Percentiles rank a stretch among this genome's conserved stretches.
phyloP scores from a whole-genome alignment of 2,329 filamentous ascomycete species.

The Coleophoma eucalyptorum region DNA sequence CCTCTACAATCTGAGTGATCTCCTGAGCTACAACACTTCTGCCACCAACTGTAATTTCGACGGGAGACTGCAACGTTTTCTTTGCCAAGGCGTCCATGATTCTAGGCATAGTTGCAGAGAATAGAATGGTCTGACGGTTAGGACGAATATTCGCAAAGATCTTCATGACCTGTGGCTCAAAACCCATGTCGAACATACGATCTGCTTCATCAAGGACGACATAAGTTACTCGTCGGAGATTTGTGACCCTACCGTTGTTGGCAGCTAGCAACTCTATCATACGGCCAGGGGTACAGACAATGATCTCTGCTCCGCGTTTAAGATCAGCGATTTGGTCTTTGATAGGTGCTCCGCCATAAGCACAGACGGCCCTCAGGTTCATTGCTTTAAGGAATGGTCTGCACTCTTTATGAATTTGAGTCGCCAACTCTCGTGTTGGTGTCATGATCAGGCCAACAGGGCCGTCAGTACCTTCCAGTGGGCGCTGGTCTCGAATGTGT shows the following conservation, averaged over 20 bases:
- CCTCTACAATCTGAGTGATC: constrained; percentile 91
- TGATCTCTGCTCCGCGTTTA: constrained; percentile 90
- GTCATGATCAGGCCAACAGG: constrained; percentile 88
- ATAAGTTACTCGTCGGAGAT: constrained; percentile 84
- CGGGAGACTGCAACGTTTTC: constrained; percentile 79
- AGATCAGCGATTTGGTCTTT: constrained; percentile 96
- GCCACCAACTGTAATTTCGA: constrained; percentile 91
- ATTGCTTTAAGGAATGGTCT: constrained; percentile 90
- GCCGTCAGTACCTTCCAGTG: constrained; percentile 79
- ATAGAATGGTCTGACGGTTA: constrained; percentile 89
- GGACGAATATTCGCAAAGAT: constrained; percentile 90
- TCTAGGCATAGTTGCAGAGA: constrained; percentile 93
- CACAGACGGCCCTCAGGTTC: constrained; percentile 81
- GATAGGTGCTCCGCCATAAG: constrained; percentile 92
- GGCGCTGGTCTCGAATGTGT: constrained; percentile 90
- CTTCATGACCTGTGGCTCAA: constrained; percentile 97
- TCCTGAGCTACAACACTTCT: constrained; percentile 81
- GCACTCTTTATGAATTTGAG: constrained; percentile 91
- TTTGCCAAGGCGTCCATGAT: constrained; percentile 89
- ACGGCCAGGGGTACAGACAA: constrained; percentile 91
- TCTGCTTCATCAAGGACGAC: constrained; percentile 96
- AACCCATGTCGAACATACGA: constrained; percentile 99
- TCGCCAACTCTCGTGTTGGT: constrained; percentile 88
- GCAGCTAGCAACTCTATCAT: constrained; percentile 94
- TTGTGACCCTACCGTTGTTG: constrained; percentile 92